These are phyloP conservation scores for Globisporangium spiculum DNA, from an alignment of 352 stramenopile species.

Conservation along the genomic window DNA sequence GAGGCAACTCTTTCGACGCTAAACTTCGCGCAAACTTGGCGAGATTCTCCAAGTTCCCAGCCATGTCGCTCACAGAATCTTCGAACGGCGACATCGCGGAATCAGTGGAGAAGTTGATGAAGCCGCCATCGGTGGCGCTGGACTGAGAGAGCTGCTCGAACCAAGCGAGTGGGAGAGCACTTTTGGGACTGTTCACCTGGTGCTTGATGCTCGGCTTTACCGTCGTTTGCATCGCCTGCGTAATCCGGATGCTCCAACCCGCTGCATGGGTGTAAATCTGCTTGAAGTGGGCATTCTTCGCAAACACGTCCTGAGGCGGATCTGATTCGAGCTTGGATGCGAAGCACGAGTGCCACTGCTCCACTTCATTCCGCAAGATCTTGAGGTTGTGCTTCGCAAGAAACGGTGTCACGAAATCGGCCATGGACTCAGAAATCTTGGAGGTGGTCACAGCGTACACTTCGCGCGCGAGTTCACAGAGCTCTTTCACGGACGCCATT, in stretches of 20 bases:
- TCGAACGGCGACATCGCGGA: slow-evolving; percentile 38
- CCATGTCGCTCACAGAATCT: slow-evolving; percentile 37
- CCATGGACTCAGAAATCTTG: slow-evolving; percentile 77
- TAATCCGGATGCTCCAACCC: slow-evolving; percentile 76
- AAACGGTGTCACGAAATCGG: slow-evolving; percentile 61
- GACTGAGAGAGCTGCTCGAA: slow-evolving; percentile 68
- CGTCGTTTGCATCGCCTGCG: slow-evolving; percentile 72
- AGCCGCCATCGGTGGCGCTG: slow-evolving; percentile 36
- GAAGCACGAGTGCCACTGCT: slow-evolving; percentile 84
- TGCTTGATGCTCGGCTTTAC: slow-evolving; percentile 70
- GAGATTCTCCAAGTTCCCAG: slow-evolving; percentile 71
- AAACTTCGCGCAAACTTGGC: slow-evolving; percentile 66
- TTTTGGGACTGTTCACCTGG: slow-evolving; percentile 68
- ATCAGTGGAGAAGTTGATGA: slow-evolving; percentile 20
- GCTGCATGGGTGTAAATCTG: slow-evolving; percentile 79
- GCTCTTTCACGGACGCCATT: slow-evolving; percentile 61
- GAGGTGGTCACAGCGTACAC: slow-evolving; percentile 74
- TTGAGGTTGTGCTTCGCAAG: slow-evolving; percentile 72
- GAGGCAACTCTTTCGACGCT: slow-evolving; percentile 32
- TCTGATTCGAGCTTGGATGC: slow-evolving; percentile 65
- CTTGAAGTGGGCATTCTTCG: slow-evolving; percentile 76
- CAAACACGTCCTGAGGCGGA: slow-evolving; percentile 74
- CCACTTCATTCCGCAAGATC: slow-evolving; percentile 76
- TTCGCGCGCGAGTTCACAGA: slow-evolving; percentile 69
- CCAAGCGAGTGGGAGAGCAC: slow-evolving; percentile 68